Evolutionary conservation across 2,329 filamentous ascomycete species (phyloP).

Genomic region (Fusarium phyllophilum): DNA sequence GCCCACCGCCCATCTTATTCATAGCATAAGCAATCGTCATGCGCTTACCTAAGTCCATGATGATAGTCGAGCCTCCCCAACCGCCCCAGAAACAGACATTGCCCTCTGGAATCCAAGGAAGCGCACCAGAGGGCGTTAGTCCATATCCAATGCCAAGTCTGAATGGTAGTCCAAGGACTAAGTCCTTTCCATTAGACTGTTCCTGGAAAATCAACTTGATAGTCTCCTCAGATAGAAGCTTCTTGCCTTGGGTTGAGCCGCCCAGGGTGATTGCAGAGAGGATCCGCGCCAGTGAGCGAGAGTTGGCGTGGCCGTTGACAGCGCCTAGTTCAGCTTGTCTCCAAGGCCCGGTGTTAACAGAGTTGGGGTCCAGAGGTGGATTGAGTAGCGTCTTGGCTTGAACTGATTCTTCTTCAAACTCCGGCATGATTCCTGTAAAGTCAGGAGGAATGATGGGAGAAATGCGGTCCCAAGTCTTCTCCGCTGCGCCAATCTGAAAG

Average conservation of each 20-base stretch:
- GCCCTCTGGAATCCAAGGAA: neutral
- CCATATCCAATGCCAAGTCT: neutral
- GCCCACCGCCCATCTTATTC: slow-evolving; percentile 2
- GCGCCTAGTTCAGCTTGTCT: neutral
- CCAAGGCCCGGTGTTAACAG: neutral
- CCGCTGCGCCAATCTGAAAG: slow-evolving; percentile 1
- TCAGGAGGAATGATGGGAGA: neutral
- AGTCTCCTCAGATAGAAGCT: accelerated
- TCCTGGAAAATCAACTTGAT: slow-evolving; percentile 1
- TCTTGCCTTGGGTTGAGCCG: neutral
- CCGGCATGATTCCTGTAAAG: neutral
- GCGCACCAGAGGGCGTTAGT: neutral
- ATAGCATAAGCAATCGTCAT: slow-evolving; percentile 12
- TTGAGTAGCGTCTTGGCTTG: neutral
- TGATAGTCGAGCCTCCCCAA: neutral
- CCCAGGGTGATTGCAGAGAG: neutral
- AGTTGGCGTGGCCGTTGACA: neutral
- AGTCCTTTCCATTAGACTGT: neutral
- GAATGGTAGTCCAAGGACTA: neutral
- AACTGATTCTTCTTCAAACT: neutral
- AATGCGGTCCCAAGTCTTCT: neutral
- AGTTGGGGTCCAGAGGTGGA: neutral
- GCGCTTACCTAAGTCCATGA: neutral
- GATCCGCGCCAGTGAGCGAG: neutral
- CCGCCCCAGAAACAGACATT: neutral